Evolutionary conservation across 257 asterid genomes (phyloP), one percentile per base, ranked within the genome.

Genomic region (Oldenlandia corymbosa): DNA sequence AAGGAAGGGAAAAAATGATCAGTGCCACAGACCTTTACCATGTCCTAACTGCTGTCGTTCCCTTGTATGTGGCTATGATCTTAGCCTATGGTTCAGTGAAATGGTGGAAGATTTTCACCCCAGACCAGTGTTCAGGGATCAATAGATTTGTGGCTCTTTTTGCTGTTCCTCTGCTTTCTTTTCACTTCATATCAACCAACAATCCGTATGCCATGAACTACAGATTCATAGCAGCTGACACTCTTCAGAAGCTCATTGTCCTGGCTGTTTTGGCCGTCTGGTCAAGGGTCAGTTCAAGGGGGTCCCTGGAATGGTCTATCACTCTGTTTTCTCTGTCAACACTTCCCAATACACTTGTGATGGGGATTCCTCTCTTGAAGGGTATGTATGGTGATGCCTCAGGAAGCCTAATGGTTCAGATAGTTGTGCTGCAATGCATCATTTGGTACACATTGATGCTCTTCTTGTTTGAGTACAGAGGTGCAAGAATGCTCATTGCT

Each of bases 121-220:
- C 79, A 7, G 84, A 76, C 23, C 84, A 79, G 70, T 79, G 84
- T 34, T 76, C 84, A 5, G 84, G 84, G 49, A 79, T 79, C 62
- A 79, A 79, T 54, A 76, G 84, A 76, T 79, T 79, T 61, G 84
- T 79, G n/a, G 84, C 84, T 47, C 77, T 79, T 23, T 79, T 79
- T 71, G 84, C 84, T 20, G 84, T 79, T 58, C 84, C 84, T 1
- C 62, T 79, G 66, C 73, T 79, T 3, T 79, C 84, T 37, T 79
- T 79, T 57, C 84, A 76, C 58, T 79, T 79, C 73, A 79, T 79
- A 45, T 71, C 84, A 39, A 62, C 73, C 47, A 79, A 79, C 71
- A 79, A 79, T 65, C 84, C 84, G 1, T 79, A 79, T 65, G 81
- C 75, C 2, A 79, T 79, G 84, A 79, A 79, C 75, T 79, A 66